Evolutionary conservation across 768 basidiomycete species (phyloP), one percentile per base, ranked within the genome.

Genomic region (Exidia glandulosa): DNA sequence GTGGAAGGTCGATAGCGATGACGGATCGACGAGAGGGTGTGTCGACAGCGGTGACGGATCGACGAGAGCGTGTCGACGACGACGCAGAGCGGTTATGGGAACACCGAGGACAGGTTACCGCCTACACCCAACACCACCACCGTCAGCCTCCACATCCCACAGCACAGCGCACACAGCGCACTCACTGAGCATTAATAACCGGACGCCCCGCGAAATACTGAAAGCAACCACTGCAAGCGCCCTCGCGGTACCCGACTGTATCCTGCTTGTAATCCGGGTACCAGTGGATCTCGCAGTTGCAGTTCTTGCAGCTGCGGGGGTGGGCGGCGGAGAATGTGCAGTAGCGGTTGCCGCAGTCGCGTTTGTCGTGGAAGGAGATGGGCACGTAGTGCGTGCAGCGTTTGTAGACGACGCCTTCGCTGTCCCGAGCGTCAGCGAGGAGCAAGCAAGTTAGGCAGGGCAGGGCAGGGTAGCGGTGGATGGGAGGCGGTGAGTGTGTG

Each of bases 201-300:
- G 41, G 41, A 23, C 41, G 41, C 0, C 19, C 41, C 2, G 41
- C 41, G 16, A 45, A 45, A 14, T 23, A 45, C 10, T 10, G 6
- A 23, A 19, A 45, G 41, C 41, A 45, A 23, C 23, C 23, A 6
- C 5, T 12, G 41, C 41, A 45, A 23, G 41, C 41, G 41, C 41
- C 41, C 41, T 45, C 41, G 41, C 16, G 19, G 66, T 75, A 84
- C 78, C 81, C 85, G 69, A 83, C 81, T 56, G 81, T 73, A 70
- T 84, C 85, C 34, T 77, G 72, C n/a, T 63, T 60, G 65, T 84
- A 86, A 66, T 79, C 85, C 32, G 59, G 61, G 57, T 66, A 74
- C 66, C 65, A 70, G 47, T 70, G 66, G 57, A 73, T 71, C 59
- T 80, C 76, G 66, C 80, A 80, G 37, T 64, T 67, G 58, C 78